Base-by-base conservation (phyloP, 1,284 basidiomycete species). In the Rhodotorula mucilaginosa region DNA sequence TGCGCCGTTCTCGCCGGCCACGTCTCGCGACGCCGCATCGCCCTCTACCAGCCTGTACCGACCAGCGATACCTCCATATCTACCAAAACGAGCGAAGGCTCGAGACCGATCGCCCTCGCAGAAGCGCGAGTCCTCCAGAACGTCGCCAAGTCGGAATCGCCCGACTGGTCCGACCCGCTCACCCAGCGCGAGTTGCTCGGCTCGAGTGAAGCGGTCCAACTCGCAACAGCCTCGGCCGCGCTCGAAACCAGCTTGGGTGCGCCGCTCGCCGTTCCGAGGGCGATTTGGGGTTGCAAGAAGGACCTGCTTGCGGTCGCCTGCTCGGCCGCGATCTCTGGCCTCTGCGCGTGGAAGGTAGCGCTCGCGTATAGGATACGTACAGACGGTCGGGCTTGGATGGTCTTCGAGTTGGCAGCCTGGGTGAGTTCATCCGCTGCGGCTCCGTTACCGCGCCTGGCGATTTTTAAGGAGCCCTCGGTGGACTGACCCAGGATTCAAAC, bases 1-100 rank as follows among this genome's bases (percentile, higher is more conserved):
- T 16, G 76, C 47, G 58, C n/a, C 61, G 48, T 52, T 34, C 44
- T 80, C 29, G 61, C 76, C 4, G 68, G 80, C 23, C 72, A 77
- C 29, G 72, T 23, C 75, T 78, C 4, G 29, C 69, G 16, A 19
- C 26, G n/a, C 13, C 39, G 26, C 46, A 47, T 47, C 1, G 44
- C 46, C 19, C 26, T 23, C 74, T 15, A 65, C 78, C 26, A 70
- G 79, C 60, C 60, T 75, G 31, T 49, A 15, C 31, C 31, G 26
- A 39, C 10, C 21, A 21, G 39, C 13, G 23, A 21, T 13, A 49
- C 7, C 61, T 68, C 31, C 59, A 63, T 31, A 60, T 71, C 57
- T 67, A 15, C 48, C 48, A 18, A 51, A 57, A 58, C 58, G 13
- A 60, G 29, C 54, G 54, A 56, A 5, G 46, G 56, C 26, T 68